Conservation (phyloP, 148 eudicot species). For the Arbutus unedo region DNA sequence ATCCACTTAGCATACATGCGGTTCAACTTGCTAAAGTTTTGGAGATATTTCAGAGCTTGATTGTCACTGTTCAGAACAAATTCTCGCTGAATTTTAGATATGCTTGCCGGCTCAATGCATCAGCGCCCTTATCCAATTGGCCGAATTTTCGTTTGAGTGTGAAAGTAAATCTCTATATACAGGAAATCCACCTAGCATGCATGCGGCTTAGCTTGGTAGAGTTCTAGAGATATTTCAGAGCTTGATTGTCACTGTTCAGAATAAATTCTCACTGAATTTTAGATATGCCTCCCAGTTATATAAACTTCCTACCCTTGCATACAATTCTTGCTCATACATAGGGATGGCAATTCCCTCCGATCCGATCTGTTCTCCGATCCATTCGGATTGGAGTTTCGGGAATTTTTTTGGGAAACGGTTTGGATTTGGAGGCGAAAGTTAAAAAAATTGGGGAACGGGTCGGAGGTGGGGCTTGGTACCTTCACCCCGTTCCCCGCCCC, state of each 20-base stretch:
- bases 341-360: too few species aligned
- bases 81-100: background rate
- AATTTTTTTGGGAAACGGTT: too few species aligned
- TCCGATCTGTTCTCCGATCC: too few species aligned
- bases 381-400: too few species aligned
- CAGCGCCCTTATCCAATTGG: background rate
- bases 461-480: too few species aligned
- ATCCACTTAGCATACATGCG: background rate
- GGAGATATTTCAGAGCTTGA: background rate
- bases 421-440: too few species aligned
- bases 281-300: background rate
- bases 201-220: background rate
- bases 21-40: background rate
- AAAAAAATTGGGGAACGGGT: too few species aligned
- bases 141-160: background rate
- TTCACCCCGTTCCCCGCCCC: too few species aligned
- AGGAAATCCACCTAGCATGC: background rate
- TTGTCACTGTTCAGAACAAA: conserved; percentile 16
- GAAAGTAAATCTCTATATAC: background rate
- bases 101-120: background rate
- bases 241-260: conserved; percentile 1
- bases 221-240: background rate
- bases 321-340: conserved; percentile 13
- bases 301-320: background rate
- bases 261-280: background rate